These are phyloP conservation scores for Ophiostoma himal-ulmi DNA, from an alignment of 2,329 filamentous ascomycete genomes.

Conservation along the genomic window DNA sequence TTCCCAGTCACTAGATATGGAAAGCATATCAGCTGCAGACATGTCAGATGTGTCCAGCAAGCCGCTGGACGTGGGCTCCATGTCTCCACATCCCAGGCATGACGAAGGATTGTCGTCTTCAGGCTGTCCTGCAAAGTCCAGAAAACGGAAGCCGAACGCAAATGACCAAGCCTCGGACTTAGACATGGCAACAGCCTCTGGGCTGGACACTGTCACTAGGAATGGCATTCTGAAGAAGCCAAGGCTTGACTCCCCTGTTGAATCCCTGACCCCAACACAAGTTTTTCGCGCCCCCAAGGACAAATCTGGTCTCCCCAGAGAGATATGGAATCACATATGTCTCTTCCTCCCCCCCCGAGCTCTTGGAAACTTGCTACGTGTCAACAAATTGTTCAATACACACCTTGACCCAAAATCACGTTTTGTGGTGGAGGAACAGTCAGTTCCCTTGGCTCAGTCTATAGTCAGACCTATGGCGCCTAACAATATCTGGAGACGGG, in stretches of 20 bases:
- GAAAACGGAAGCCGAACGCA: background rate
- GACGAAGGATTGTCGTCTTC: background rate
- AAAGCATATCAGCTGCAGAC: background rate
- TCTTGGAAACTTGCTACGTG: conserved; percentile 58
- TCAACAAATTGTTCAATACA: conserved; percentile 61
- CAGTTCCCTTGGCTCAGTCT: background rate
- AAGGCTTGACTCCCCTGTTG: conserved; percentile 26
- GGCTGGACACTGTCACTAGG: background rate
- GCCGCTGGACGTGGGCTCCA: background rate
- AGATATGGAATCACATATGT: conserved; percentile 67
- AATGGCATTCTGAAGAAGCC: conserved; percentile 28
- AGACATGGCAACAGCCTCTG: too few species aligned
- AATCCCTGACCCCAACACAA: background rate
- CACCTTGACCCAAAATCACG: conserved; percentile 48
- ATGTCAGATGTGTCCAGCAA: background rate
- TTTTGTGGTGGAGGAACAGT: background rate
- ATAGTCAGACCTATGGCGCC: conserved; percentile 40
- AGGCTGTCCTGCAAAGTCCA: background rate
- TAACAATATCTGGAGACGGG: conserved; percentile 64
- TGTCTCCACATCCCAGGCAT: background rate
- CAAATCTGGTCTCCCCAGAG: conserved; percentile 43
- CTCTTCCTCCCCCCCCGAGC: conserved; percentile 57
- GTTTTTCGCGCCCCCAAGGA: conserved; percentile 21
- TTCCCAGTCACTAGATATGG: background rate
- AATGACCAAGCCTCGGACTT: background rate